Conservation (phyloP, 306 rosid genomes). For the Hippophae gyantsensis region DNA sequence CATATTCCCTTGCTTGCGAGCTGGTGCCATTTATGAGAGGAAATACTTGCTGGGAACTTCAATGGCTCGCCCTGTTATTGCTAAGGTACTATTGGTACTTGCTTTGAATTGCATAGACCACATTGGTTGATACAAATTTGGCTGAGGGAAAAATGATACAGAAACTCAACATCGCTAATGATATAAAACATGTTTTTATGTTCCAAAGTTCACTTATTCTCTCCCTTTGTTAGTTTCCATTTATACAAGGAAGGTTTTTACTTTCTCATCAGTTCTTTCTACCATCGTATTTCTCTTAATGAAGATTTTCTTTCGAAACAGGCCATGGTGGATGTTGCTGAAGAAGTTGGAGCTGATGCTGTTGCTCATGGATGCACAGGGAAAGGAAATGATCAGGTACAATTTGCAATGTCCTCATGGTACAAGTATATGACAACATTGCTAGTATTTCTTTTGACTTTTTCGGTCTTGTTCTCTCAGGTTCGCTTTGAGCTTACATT, state of each 20-base stretch:
- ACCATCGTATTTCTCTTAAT: background rate
- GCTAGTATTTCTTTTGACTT: conserved; percentile 19
- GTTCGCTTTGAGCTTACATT: conserved; percentile 78
- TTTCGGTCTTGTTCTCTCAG: conserved; percentile 23
- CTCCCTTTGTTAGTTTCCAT: background rate
- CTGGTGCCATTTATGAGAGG: conserved; percentile 78
- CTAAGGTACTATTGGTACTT: conserved; percentile 21
- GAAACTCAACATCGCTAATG: background rate
- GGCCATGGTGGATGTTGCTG: conserved; percentile 97
- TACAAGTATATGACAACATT: background rate
- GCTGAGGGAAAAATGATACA: background rate
- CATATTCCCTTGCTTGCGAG: conserved; percentile 71
- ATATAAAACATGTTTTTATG: background rate
- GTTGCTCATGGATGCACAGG: conserved; percentile 85
- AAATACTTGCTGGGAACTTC: conserved; percentile 82
- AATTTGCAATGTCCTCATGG: conserved; percentile 12
- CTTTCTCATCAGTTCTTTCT: background rate
- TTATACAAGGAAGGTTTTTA: background rate
- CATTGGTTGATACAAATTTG: background rate
- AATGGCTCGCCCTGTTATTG: conserved; percentile 84
- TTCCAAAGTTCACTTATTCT: background rate
- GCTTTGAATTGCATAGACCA: background rate
- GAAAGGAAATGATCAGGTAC: conserved; percentile 84
- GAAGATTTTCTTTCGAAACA: conserved; percentile 13
- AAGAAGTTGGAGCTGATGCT: conserved; percentile 91